Percentiles rank a stretch among this genome's conserved stretches.
These are phyloP conservation scores for Pseudozyma flocculosa DNA, from an alignment of 1,284 basidiomycete genomes.

Conservation along the genomic window DNA sequence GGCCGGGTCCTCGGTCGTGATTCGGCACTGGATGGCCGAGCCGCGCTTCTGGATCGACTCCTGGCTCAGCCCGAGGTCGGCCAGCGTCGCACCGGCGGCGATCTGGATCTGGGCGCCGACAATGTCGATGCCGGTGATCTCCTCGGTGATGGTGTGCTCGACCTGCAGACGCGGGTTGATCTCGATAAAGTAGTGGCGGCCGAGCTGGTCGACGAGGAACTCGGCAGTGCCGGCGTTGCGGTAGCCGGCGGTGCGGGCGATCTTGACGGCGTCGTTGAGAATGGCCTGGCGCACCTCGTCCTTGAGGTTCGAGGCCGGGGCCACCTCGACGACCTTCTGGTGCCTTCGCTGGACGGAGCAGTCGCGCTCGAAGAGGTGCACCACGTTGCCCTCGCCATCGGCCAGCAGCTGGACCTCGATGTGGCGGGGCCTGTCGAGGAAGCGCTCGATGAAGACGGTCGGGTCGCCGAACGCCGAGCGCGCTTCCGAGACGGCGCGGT, in stretches of 20 bases:
- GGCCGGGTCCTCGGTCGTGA: conserved; percentile 30
- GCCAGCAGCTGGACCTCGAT: conserved; percentile 72
- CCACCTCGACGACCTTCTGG: conserved; percentile 87
- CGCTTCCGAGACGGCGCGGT: conserved; percentile 78
- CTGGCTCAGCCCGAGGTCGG: conserved; percentile 65
- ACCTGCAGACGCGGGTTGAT: conserved; percentile 42
- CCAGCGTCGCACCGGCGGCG: conserved; percentile 12
- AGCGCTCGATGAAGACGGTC: conserved; percentile 68
- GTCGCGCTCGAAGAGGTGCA: conserved; percentile 72
- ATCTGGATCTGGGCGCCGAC: conserved; percentile 21
- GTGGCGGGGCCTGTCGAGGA: conserved; percentile 60
- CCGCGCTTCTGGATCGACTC: conserved; percentile 63
- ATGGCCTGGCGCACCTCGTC: conserved; percentile 80
- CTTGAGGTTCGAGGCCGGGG: conserved; percentile 89
- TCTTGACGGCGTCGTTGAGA: conserved; percentile 7
- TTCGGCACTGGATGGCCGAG: conserved; percentile 20
- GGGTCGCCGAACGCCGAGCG: conserved; percentile 63
- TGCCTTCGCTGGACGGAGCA: conserved; percentile 66
- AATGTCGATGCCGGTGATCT: conserved; percentile 17
- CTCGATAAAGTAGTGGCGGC: conserved; percentile 31
- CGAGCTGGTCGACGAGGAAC: conserved; percentile 17
- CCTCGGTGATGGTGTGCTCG: conserved; percentile 37
- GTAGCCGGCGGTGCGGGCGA: conserved; percentile 8
- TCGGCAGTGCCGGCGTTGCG: conserved; percentile 29
- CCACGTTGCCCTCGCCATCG: conserved; percentile 64